A percentile compares a stretch with the other conserved stretches of the same genome.
Evolutionary conservation across 306 rosid genomes (phyloP).

Genomic region (Ziziphus jujuba): DNA sequence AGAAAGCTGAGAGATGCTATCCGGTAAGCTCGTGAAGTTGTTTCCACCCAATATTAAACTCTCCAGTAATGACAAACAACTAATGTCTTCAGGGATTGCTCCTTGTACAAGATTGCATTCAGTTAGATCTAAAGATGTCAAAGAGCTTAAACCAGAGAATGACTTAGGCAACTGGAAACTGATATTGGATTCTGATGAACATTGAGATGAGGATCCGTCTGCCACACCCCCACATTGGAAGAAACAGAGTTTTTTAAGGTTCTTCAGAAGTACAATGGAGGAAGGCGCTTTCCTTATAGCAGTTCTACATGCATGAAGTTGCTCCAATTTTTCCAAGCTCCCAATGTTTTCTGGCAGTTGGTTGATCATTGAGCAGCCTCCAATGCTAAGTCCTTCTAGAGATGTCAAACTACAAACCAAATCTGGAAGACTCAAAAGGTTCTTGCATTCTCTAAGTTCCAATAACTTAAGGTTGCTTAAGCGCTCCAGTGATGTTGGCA

Average conservation of each 20-base stretch:
- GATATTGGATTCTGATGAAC: neutral
- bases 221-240: neutral
- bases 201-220: neutral
- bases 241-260: constrained; percentile 4
- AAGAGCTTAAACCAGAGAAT: neutral
- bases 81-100: constrained; percentile 15
- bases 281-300: constrained; percentile 18
- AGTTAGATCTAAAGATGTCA: constrained; percentile 11
- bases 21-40: constrained; percentile 11
- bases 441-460: constrained; percentile 2
- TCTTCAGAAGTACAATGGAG: neutral
- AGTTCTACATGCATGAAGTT: constrained; percentile 13
- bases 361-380: constrained; percentile 8
- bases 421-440: constrained; percentile 5
- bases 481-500: constrained; percentile 1
- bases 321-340: constrained; percentile 2
- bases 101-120: constrained; percentile 21
- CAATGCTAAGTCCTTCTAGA: neutral
- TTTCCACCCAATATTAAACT: constrained; percentile 16
- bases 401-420: constrained; percentile 14
- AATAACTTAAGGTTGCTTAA: constrained; percentile 3
- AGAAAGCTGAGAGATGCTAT: constrained; percentile 10
- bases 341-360: constrained; percentile 17
- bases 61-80: constrained; percentile 14
- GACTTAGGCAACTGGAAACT: constrained; percentile 15